Percentiles rank a stretch among this genome's conserved stretches.
Conservation (phyloP, 2,329 filamentous ascomycete genomes). For the Clarireedia hainanense region DNA sequence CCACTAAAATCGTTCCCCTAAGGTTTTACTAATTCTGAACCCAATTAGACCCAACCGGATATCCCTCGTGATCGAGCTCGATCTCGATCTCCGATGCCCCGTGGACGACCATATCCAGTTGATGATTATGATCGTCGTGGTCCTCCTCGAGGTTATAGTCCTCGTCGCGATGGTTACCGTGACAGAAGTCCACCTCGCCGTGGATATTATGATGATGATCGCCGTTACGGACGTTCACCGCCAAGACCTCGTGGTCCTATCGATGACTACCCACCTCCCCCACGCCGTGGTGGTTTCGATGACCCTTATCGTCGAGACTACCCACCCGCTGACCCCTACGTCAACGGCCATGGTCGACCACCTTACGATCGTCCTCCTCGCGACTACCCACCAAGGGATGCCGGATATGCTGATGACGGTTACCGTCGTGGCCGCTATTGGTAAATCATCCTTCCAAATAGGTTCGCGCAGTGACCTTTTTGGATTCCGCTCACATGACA, state of each 20-base stretch:
- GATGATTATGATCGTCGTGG: conserved; percentile 83
- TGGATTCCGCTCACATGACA: conserved; percentile 12
- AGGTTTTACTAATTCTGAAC: conserved; percentile 25
- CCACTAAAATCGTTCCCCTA: not conserved
- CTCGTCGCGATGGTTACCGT: conserved; percentile 76
- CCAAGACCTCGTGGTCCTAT: conserved; percentile 63
- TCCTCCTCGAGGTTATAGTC: conserved; percentile 75
- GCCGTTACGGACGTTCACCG: conserved; percentile 72
- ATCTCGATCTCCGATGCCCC: conserved; percentile 67
- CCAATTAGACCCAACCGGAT: conserved; percentile 66
- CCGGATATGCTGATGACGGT: conserved; percentile 25
- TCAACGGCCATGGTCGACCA: conserved; percentile 39
- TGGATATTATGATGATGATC: conserved; percentile 80
- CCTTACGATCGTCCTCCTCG: conserved; percentile 43
- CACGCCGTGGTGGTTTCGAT: conserved; percentile 60
- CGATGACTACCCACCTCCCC: conserved; percentile 66
- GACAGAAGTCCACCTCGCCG: conserved; percentile 75
- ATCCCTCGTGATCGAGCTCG: conserved; percentile 60
- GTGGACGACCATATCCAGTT: conserved; percentile 57
- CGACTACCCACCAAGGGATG: conserved; percentile 29
- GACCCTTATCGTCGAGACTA: conserved; percentile 69
- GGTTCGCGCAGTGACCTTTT: not conserved
- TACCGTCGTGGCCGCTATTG: conserved; percentile 27
- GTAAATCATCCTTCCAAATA: conserved; percentile 18
- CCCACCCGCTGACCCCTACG: conserved; percentile 48